These are phyloP conservation scores for Tylopilus sp. DNA, from an alignment of 768 basidiomycete genomes.

Conservation along the genomic window DNA sequence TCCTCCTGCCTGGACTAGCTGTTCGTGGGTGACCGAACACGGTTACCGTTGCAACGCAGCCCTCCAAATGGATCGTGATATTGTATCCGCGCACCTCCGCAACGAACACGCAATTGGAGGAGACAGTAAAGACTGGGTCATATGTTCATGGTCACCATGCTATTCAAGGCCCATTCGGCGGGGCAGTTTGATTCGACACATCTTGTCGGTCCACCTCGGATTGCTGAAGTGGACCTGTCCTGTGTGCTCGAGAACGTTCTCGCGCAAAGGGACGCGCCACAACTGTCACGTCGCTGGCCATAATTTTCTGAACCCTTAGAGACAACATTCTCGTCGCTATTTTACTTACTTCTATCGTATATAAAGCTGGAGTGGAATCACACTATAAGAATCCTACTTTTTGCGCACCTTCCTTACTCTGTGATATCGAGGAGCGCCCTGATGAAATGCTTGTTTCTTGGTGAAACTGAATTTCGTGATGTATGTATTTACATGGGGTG, in stretches of 20 bases:
- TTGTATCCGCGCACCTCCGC: background rate
- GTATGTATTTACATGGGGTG: too few relatives aligned
- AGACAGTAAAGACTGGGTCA: background rate
- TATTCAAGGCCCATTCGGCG: background rate
- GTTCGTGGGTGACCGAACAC: background rate
- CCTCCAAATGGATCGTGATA: background rate
- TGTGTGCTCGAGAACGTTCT: background rate
- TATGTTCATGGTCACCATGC: background rate
- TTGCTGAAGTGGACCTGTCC: conserved; percentile 10
- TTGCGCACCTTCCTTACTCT: too few relatives aligned
- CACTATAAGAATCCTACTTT: too few relatives aligned
- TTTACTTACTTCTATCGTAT: background rate
- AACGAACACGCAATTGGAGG: background rate
- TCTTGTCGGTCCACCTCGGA: background rate
- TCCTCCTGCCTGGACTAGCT: background rate
- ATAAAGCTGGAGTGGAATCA: too few relatives aligned
- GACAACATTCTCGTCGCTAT: background rate
- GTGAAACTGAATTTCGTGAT: too few relatives aligned
- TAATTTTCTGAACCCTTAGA: background rate
- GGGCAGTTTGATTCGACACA: background rate
- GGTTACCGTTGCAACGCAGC: background rate
- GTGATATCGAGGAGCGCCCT: too few relatives aligned
- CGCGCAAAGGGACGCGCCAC: conserved; percentile 1
- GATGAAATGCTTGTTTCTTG: too few relatives aligned
- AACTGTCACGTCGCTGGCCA: background rate